phyloP scores from a whole-genome alignment of 345 rosid genomes.

The Syzygium grande region DNA sequence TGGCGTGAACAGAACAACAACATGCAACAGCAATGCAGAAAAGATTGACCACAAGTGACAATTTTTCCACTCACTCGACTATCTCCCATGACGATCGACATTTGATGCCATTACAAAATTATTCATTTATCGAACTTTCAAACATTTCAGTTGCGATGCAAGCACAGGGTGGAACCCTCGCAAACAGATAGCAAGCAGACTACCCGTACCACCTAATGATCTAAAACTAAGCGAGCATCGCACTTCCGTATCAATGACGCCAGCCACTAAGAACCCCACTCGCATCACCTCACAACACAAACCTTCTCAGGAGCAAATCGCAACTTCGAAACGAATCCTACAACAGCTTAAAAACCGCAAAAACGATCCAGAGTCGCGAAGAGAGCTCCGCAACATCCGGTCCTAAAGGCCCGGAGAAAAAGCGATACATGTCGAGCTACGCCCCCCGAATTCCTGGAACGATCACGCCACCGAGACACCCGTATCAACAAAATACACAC shows the following conservation, averaged over 20 bases:
- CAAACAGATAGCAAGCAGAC: not conserved
- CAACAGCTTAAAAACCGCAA: not conserved
- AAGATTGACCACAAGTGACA: not conserved
- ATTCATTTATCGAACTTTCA: not conserved
- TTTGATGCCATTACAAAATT: not conserved
- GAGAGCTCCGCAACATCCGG: not conserved
- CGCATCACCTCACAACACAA: not conserved
- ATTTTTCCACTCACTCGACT: not conserved
- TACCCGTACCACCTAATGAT: not conserved
- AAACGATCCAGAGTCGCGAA: not conserved
- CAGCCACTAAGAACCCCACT: not conserved
- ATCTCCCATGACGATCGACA: not conserved
- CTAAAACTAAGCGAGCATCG: not conserved
- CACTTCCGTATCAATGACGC: not conserved
- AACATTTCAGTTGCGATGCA: not conserved
- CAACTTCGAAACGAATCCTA: not conserved
- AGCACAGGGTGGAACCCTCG: too few relatives aligned
- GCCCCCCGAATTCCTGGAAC: not conserved
- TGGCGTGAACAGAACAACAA: not conserved
- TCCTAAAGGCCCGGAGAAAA: not conserved
- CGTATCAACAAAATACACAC: not conserved
- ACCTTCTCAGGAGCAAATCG: not conserved
- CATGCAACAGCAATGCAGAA: not conserved
- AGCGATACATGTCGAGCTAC: not conserved
- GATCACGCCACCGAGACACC: not conserved